Evolutionary conservation across 2,329 filamentous ascomycete genomes (phyloP).

Genomic region (Tolypocladium sp.): DNA sequence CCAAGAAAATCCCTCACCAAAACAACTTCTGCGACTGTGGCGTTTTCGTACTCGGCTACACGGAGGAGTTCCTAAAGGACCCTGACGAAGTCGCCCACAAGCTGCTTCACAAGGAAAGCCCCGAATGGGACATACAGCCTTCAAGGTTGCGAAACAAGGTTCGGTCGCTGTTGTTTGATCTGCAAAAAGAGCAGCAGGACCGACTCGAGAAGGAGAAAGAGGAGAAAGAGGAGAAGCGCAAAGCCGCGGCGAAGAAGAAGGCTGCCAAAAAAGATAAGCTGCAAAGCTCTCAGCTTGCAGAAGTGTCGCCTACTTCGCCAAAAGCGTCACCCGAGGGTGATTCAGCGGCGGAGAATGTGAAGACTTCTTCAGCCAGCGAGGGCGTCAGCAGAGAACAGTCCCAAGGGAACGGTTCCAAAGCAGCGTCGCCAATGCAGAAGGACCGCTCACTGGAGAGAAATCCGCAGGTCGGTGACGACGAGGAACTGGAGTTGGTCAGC

Average conservation of each 20-base stretch:
- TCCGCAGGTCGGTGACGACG: not conserved
- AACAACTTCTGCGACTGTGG: slow-evolving; percentile 85
- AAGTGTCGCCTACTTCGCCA: not conserved
- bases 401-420: not conserved
- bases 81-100: slow-evolving; percentile 62
- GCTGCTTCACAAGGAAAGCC: slow-evolving; percentile 50
- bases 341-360: not conserved
- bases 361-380: not conserved
- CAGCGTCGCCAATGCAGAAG: not conserved
- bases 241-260: slow-evolving; percentile 15
- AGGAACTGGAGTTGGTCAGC: slow-evolving; percentile 8
- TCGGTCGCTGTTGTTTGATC: slow-evolving; percentile 52
- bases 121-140: slow-evolving; percentile 44
- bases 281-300: slow-evolving; percentile 4
- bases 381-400: not conserved
- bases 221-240: slow-evolving; percentile 18
- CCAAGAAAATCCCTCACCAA: slow-evolving; percentile 68
- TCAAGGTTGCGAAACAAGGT: slow-evolving; percentile 55
- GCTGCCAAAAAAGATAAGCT: not conserved
- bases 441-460: not conserved
- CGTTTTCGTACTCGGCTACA: slow-evolving; percentile 74
- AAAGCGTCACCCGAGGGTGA: not conserved
- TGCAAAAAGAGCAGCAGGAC: slow-evolving; percentile 50
- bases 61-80: slow-evolving; percentile 69
- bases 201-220: slow-evolving; percentile 28